Base-by-base conservation (phyloP, 306 rosid genomes). In the Oemleria cerasiformis region DNA sequence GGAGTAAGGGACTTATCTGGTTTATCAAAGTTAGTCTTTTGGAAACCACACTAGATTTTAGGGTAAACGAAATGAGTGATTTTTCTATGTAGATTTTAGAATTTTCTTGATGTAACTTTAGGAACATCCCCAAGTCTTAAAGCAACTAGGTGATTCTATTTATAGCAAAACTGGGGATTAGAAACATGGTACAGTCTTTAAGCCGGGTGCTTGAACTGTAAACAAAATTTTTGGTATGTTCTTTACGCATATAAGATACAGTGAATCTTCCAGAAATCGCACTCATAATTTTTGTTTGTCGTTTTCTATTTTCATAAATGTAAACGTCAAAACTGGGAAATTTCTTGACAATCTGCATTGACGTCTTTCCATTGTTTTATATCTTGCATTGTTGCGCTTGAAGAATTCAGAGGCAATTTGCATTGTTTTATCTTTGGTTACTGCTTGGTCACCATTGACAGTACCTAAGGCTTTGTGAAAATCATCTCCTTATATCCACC, bases 351-450 rank as follows among this genome's bases (percentile, higher is more conserved):
- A 9, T 9, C 45, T 34, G 49, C 38, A 40, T 36, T 21, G 4
- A 48, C 38, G 49, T 20, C 60, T 48, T 49, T 38, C 10, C 8
- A 36, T 39, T n/a, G 23, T 62, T 51, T 62, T 23, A n/a, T 63
- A 39, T 13, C 62, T 43, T 38, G 41, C 30, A 14, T 39, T 73
- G 43, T 63, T 15, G 62, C 53, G 14, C 5, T 21, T 10, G 17
- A 61, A 60, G 76, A 36, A 60, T 21, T 72, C 68, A 72, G 56
- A 48, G 38, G 67, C 13, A 25, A 59, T 60, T 59, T 19, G 49
- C 36, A 45, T 45, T 34, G n/a, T 39, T 61, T 36, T 16, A 21
- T 36, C 16, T n/a, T 36, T n/a, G 41, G 21, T 17, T 51, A 20
- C n/a, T 55, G 41, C 20, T 58, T 58, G 38, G 63, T 40, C 4